Base-by-base conservation (phyloP, 352 stramenopile species). In the Halophytophthora polymorphica region DNA sequence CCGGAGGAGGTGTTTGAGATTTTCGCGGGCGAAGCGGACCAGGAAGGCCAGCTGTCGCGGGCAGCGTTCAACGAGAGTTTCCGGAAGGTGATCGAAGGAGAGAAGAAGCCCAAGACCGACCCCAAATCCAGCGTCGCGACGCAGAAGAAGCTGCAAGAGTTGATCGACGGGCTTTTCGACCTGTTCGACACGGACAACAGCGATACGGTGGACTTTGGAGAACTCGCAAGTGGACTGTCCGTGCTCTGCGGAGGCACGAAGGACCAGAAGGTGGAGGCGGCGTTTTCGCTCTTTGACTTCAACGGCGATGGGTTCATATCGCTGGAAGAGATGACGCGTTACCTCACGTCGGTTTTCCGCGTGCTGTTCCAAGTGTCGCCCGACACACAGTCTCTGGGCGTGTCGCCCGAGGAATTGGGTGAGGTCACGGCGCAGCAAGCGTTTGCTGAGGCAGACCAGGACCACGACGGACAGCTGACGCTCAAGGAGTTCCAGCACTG, bases 251-350 rank as follows among this genome's bases (percentile, higher is more conserved):
- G 72, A 4, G 87, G 87, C 23, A 93, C 84, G 7, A 89, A 93
- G 51, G 66, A 92, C 25, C 83, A 96, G 37, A 95, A 95, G 50
- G 76, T 94, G 18, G 66, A 89, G 28, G 80, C 84, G 8, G 86
- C 84, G 10, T 96, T 96, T 41, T 71, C 72, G 10, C 56, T 96
- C 1, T 93, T 95, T 53, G 88, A 96, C 53, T 90, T 92, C 45
- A 93, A 96, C 56, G 82, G 81, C 25, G 88, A 96, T 54, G 83
- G 85, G 0, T 93, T 86, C 49, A 94, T 96, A 38, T 93, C 84
- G 2, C 37, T 90, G 12, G 77, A 90, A 8, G 86, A 96, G 35
- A 93, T 96, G 81, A 83, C 78, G 17, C 83, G 74, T 14, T 96
- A 96, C 56, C 52, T 96, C 25, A 88, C 83, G n/a, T 90, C 78